phyloP scores from a whole-genome alignment of 371 early-diverging fungal species.

The Encephalitozoon romaleae region DNA sequence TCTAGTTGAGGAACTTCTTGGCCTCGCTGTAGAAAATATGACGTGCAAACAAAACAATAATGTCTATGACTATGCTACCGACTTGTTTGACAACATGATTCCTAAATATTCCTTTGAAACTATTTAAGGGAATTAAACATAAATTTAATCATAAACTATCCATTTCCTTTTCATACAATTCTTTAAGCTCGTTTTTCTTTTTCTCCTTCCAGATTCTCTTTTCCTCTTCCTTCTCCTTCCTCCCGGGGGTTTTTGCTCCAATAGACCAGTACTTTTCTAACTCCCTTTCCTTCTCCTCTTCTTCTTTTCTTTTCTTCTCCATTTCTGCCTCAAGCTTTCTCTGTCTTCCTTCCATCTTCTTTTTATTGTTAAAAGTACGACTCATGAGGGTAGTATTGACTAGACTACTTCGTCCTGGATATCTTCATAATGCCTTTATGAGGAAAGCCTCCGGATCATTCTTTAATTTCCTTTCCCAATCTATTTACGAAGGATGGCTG shows the following conservation, averaged over 20 bases:
- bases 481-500: background rate
- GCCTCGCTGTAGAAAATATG: constrained; percentile 33
- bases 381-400: constrained; percentile 19
- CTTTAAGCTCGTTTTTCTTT: constrained; percentile 1
- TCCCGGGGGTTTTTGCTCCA: constrained; percentile 28
- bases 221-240: constrained; percentile 11
- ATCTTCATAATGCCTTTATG: background rate
- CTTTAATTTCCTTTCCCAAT: background rate
- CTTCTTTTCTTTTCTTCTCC: constrained; percentile 37
- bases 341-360: constrained; percentile 42
- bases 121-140: background rate
- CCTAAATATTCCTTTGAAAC: background rate
- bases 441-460: background rate
- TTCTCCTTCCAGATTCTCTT: constrained; percentile 2
- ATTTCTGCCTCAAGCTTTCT: constrained; percentile 31
- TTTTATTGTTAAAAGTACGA: constrained; percentile 27
- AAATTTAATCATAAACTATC: background rate
- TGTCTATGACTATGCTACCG: constrained; percentile 35
- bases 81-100: constrained; percentile 30
- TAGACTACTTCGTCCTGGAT: background rate
- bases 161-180: constrained; percentile 24
- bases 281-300: constrained; percentile 13
- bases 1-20: constrained; percentile 32
- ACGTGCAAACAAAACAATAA: constrained; percentile 4
- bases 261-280: constrained; percentile 37